Conservation (phyloP, 495 filamentous ascomycete genomes). For the Pseudomonodictys pantanalensis region DNA sequence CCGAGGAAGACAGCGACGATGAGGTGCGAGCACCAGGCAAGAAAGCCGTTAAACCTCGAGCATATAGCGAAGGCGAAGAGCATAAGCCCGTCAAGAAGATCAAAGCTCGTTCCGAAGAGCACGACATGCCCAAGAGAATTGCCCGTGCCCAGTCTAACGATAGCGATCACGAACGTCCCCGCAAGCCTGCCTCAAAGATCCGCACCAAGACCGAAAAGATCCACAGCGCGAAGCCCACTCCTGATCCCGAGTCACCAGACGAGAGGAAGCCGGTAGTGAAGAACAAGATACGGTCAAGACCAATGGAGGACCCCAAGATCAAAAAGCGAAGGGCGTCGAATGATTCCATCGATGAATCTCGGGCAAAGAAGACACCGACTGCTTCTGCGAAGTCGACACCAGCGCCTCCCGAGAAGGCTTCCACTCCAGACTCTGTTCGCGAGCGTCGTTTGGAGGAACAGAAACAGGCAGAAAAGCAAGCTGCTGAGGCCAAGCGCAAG, state of each 20-base stretch:
- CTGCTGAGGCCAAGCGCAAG: no score
- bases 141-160: constrained; percentile 15
- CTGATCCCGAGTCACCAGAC: constrained; percentile 28
- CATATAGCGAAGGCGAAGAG: constrained; percentile 30
- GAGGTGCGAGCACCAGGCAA: constrained; percentile 22
- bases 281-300: constrained; percentile 10
- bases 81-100: constrained; percentile 18
- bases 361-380: constrained; percentile 25
- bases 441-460: constrained; percentile 24
- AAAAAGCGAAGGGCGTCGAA: constrained; percentile 17
- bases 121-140: constrained; percentile 1
- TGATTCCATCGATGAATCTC: constrained; percentile 16
- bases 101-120: constrained; percentile 22
- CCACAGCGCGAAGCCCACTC: constrained; percentile 11
- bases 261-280: constrained; percentile 19
- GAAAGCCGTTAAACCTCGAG: constrained; percentile 21
- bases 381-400: constrained; percentile 22
- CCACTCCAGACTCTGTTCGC: constrained; percentile 19
- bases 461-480: constrained; percentile 19
- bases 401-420: constrained; percentile 27
- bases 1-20: constrained; percentile 24
- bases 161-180: constrained; percentile 16
- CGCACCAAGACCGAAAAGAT: constrained; percentile 11
- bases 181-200: constrained; percentile 10
- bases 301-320: constrained; percentile 8